These are phyloP conservation scores for Syzygium syzygioides DNA, from an alignment of 441 rosid species.

Conservation along the genomic window DNA sequence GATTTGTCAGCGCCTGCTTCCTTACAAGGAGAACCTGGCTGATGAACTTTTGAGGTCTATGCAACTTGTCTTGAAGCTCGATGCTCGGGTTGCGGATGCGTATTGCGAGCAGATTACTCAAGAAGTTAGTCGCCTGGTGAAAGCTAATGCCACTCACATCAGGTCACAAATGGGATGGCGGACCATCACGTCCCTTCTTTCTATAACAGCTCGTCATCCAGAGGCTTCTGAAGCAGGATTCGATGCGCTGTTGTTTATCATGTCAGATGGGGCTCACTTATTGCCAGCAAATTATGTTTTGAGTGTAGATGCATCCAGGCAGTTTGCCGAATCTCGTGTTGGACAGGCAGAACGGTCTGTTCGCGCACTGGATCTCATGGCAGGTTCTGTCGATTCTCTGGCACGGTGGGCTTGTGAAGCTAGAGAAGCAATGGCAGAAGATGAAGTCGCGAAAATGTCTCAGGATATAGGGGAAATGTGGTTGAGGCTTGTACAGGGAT, in stretches of 20 bases:
- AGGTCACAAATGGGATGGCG: conserved; percentile 96
- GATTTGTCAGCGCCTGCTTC: conserved; percentile 91
- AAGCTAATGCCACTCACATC: conserved; percentile 90
- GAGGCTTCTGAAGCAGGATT: conserved; percentile 97
- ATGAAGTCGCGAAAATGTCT: conserved; percentile 48
- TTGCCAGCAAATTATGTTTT: conserved; percentile 71
- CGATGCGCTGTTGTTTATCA: conserved; percentile 62
- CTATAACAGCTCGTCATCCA: conserved; percentile 87
- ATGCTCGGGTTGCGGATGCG: conserved; percentile 97
- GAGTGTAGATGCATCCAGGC: conserved; percentile 82
- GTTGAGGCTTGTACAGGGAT: conserved; percentile 86
- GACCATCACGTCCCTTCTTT: conserved; percentile 73
- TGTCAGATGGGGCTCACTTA: conserved; percentile 78
- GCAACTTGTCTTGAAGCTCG: conserved; percentile 89
- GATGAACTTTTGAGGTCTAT: conserved; percentile 93
- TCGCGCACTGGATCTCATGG: conserved; percentile 78
- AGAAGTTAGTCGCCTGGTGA: conserved; percentile 91
- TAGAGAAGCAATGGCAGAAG: conserved; percentile 56
- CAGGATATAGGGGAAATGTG: conserved; percentile 92
- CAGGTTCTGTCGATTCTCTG: conserved; percentile 68
- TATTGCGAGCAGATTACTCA: conserved; percentile 86
- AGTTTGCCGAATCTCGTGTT: conserved; percentile 95
- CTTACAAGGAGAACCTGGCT: conserved; percentile 87
- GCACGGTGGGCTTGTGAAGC: conserved; percentile 66
- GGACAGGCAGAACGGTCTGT: conserved; percentile 82